phyloP scores from a whole-genome alignment of 305 asterid genomes.

The Fraxinus paxiana region DNA sequence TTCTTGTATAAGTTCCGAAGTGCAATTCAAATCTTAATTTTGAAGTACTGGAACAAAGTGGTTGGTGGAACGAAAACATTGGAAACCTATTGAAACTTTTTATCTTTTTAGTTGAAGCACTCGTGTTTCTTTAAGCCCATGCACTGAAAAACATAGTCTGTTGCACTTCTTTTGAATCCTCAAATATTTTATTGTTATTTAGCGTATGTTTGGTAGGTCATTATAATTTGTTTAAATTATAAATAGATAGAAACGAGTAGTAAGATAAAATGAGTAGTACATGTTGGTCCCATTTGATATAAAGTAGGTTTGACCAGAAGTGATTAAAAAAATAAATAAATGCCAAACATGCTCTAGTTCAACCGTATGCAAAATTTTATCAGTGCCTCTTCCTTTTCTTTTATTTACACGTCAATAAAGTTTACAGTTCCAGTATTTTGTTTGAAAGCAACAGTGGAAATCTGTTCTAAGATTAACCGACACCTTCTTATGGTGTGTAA shows the following conservation, averaged over 20 bases:
- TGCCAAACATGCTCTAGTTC: not conserved
- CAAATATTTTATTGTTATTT: not conserved
- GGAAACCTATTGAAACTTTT: not conserved
- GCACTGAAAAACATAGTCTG: not conserved
- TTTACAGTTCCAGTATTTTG: not conserved
- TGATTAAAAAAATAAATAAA: not conserved
- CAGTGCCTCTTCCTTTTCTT: not conserved
- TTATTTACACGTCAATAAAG: not conserved
- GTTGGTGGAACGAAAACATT: not conserved
- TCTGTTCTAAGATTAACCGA: not conserved
- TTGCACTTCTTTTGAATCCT: not conserved
- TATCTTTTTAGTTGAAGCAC: not conserved
- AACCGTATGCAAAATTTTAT: not conserved
- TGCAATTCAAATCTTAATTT: not conserved
- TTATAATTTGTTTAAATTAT: not conserved
- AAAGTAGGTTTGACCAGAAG: not conserved
- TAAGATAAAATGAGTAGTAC: not conserved
- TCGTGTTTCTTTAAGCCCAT: not conserved
- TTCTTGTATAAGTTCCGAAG: not conserved
- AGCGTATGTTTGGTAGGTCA: not conserved
- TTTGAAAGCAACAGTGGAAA: not conserved
- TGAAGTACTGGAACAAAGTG: not conserved
- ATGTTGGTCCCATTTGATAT: not conserved
- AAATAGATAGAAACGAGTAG: not conserved
- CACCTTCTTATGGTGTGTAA: not conserved